These are phyloP conservation scores for Xylariaceae sp. DNA, from an alignment of 2,329 filamentous ascomycete genomes.

Conservation along the genomic window DNA sequence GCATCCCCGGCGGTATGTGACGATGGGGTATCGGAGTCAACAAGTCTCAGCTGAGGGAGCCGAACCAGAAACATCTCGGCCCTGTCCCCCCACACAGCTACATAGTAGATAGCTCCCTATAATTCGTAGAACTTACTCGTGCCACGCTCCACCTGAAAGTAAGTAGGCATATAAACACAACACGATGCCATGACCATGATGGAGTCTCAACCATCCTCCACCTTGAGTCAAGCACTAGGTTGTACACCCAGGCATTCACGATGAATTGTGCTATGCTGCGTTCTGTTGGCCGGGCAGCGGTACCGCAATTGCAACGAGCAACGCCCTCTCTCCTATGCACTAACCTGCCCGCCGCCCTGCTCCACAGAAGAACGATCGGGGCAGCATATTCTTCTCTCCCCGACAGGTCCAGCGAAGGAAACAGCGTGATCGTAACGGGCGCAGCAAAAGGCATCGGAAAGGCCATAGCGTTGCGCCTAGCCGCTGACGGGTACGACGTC, in stretches of 20 bases:
- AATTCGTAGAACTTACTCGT: no score
- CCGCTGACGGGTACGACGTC: conserved; percentile 61
- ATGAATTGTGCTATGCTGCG: not conserved
- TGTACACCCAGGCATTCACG: not conserved
- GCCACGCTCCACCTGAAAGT: no score
- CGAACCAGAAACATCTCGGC: no score
- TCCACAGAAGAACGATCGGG: not conserved
- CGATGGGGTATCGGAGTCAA: no score
- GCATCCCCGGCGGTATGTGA: no score
- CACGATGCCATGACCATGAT: no score
- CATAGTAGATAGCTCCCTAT: no score
- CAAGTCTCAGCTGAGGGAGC: no score
- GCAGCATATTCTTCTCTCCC: conserved; percentile 23
- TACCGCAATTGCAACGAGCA: not conserved
- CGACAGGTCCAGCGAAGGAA: conserved; percentile 16
- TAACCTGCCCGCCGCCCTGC: no score
- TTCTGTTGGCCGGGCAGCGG: not conserved
- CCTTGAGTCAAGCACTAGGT: not conserved
- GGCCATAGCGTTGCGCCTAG: conserved; percentile 59
- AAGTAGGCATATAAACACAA: no score
- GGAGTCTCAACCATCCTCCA: no score
- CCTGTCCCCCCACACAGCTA: no score
- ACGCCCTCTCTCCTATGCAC: not conserved
- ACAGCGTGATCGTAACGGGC: conserved; percentile 31
- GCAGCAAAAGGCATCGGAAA: conserved; percentile 47